These are phyloP conservation scores for Populus alba DNA, from an alignment of 345 rosid genomes.

Conservation along the genomic window DNA sequence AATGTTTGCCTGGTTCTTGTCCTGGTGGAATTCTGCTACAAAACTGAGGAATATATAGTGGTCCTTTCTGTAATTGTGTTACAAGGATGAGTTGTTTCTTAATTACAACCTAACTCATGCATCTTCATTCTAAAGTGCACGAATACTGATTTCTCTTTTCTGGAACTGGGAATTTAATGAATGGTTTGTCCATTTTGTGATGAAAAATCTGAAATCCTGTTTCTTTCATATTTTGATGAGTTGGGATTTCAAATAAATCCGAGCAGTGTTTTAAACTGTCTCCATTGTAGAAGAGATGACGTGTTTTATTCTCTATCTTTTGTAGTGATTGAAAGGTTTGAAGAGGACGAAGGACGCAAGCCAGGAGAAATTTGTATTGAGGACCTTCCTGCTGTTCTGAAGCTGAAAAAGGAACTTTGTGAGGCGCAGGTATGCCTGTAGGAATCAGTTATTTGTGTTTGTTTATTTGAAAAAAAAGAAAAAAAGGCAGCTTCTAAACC, in stretches of 20 bases:
- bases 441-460: not conserved
- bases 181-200: not conserved
- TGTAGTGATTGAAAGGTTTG: conserved; percentile 76
- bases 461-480: not conserved
- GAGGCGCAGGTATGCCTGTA: conserved; percentile 52
- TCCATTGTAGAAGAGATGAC: not conserved
- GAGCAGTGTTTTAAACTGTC: not conserved
- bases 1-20: not conserved
- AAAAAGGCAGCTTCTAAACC: conserved; percentile 2
- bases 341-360: conserved; percentile 56
- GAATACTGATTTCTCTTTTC: not conserved
- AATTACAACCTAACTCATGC: not conserved
- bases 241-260: not conserved
- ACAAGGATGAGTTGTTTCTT: not conserved
- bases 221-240: not conserved
- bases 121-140: not conserved
- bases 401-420: conserved; percentile 65
- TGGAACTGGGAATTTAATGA: not conserved
- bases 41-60: not conserved
- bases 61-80: not conserved
- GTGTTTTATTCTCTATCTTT: not conserved
- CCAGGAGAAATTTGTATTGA: conserved; percentile 48
- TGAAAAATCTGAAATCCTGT: not conserved
- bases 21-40: not conserved
- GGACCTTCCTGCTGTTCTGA: conserved; percentile 63